Evolutionary conservation across 2,329 filamentous ascomycete genomes (phyloP).

Genomic region (Venturia nashicola): DNA sequence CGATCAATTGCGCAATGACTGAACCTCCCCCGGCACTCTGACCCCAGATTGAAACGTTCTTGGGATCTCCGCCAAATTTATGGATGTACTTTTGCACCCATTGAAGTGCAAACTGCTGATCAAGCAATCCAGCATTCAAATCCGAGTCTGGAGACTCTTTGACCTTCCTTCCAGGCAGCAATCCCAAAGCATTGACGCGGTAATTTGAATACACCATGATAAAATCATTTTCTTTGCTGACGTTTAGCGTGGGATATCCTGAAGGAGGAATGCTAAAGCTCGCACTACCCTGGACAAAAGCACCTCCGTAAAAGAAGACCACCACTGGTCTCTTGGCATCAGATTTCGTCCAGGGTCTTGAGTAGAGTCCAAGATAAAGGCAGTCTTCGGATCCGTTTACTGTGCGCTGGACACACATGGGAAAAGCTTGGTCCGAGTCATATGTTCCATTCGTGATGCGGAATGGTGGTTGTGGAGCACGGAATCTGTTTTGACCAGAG

Average conservation of each 20-base stretch:
- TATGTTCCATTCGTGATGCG: slow-evolving; percentile 38
- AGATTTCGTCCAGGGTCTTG: slow-evolving; percentile 38
- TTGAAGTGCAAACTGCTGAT: slow-evolving; percentile 39
- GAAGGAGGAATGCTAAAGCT: slow-evolving; percentile 35
- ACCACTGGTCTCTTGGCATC: slow-evolving; percentile 42
- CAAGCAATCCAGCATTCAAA: slow-evolving; percentile 39
- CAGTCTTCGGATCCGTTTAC: slow-evolving; percentile 47
- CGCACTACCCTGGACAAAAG: slow-evolving; percentile 46
- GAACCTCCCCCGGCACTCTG: slow-evolving; percentile 44
- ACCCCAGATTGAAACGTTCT: slow-evolving; percentile 41
- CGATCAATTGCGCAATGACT: slow-evolving; percentile 41
- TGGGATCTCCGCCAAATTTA: slow-evolving; percentile 42
- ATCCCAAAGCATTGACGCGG: slow-evolving; percentile 45
- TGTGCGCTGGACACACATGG: slow-evolving; percentile 47
- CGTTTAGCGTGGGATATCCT: slow-evolving; percentile 47
- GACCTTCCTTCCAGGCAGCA: slow-evolving; percentile 38
- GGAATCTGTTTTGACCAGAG: slow-evolving; percentile 44
- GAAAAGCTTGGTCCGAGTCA: slow-evolving; percentile 41
- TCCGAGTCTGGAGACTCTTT: slow-evolving; percentile 32
- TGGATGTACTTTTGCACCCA: slow-evolving; percentile 43
- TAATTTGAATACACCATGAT: slow-evolving; percentile 43
- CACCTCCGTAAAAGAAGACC: slow-evolving; percentile 49
- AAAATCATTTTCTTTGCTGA: slow-evolving; percentile 38
- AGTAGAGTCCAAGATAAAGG: slow-evolving; percentile 48
- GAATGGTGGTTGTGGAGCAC: slow-evolving; percentile 44